Evolutionary conservation across 108 stramenopile genomes (phyloP).

Genomic region (Halocafeteria seosinensis): DNA sequence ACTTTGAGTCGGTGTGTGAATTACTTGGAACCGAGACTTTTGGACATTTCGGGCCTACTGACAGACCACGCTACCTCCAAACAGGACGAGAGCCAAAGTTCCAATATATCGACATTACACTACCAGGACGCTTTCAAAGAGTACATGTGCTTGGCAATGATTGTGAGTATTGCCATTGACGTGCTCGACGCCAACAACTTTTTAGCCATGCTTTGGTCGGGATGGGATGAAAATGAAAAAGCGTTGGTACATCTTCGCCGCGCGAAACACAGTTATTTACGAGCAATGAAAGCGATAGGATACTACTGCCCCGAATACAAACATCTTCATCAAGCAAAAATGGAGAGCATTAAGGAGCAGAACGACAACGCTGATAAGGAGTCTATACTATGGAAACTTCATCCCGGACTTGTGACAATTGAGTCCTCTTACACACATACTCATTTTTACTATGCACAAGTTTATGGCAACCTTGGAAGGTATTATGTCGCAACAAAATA

Average conservation of each 20-base stretch:
- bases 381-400: neutral
- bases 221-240: neutral
- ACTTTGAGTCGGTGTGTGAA: neutral
- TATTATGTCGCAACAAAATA: neutral
- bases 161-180: neutral
- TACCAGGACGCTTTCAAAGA: neutral
- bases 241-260: neutral
- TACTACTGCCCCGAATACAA: too few relatives aligned
- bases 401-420: neutral
- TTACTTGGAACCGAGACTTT: neutral
- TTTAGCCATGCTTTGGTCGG: neutral
- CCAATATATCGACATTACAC: neutral
- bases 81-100: too few relatives aligned
- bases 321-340: neutral
- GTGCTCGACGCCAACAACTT: neutral
- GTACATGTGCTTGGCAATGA: neutral
- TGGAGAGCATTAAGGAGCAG: neutral
- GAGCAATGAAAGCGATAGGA: neutral
- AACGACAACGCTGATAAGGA: neutral
- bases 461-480: neutral
- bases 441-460: neutral
- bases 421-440: neutral
- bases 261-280: neutral
- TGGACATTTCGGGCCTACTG: too few relatives aligned
- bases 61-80: too few relatives aligned